Conservation (phyloP, 495 filamentous ascomycete genomes). For the Aspergillus funiculosus region DNA sequence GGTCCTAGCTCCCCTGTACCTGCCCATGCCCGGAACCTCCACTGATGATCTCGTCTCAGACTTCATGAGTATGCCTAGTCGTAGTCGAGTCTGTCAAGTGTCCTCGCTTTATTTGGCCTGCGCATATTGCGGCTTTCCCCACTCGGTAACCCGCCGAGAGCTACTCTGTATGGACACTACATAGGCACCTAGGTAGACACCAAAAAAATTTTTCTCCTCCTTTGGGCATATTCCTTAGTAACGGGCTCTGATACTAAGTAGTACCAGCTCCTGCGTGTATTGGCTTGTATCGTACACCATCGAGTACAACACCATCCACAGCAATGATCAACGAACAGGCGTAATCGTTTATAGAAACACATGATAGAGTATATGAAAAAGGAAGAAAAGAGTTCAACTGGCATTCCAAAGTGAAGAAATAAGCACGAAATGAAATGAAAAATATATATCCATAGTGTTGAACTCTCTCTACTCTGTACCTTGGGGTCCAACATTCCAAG, state of each 20-base stretch:
- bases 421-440: neutral
- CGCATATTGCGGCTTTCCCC: constrained; percentile 13
- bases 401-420: no score
- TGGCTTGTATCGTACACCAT: no score
- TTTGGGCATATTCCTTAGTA: neutral
- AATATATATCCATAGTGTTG: neutral
- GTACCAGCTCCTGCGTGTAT: no score
- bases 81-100: neutral
- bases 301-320: no score
- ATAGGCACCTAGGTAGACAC: neutral
- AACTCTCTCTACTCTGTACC: neutral
- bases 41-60: neutral
- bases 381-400: no score
- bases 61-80: neutral
- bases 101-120: constrained; percentile 5
- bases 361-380: no score
- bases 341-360: no score
- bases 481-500: no score
- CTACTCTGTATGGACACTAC: neutral
- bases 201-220: neutral
- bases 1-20: constrained; percentile 12
- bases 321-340: no score
- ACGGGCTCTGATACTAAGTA: no score
- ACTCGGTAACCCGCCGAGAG: constrained; percentile 11
- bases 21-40: neutral